Conservation (phyloP, 768 basidiomycete species). For the Xerocomus spinulosus region DNA sequence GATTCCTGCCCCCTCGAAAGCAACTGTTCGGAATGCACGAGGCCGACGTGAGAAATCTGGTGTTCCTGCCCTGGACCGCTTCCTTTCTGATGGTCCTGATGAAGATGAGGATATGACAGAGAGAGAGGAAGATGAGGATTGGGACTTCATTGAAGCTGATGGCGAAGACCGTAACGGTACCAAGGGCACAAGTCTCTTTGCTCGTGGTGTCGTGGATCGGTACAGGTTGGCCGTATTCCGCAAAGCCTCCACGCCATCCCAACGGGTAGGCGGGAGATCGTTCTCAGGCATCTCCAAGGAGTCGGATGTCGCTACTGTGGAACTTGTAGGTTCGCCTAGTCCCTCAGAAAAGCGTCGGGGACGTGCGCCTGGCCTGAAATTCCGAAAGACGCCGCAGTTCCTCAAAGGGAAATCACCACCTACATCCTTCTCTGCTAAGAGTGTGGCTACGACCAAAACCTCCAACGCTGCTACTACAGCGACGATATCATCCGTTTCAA, state of each 20-base stretch:
- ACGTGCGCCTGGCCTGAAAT: constrained; percentile 60
- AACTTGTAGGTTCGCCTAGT: constrained; percentile 40
- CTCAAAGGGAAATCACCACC: constrained; percentile 65
- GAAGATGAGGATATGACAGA: constrained; percentile 41
- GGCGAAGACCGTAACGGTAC: constrained; percentile 82
- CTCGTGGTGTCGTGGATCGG: constrained; percentile 87
- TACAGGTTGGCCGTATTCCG: constrained; percentile 84
- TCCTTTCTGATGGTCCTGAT: constrained; percentile 52
- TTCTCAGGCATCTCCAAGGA: constrained; percentile 57
- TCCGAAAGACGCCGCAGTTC: constrained; percentile 74
- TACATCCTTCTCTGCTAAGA: constrained; percentile 35
- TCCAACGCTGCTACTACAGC: constrained; percentile 40
- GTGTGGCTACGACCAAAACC: constrained; percentile 30
- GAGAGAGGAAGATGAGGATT: constrained; percentile 70
- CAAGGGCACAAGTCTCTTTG: constrained; percentile 76
- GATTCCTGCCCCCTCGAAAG: constrained; percentile 9
- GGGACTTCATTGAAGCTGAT: constrained; percentile 85
- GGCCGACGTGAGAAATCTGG: constrained; percentile 77
- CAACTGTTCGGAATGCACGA: constrained; percentile 31
- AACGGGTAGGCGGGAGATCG: constrained; percentile 42
- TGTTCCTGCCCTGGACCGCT: constrained; percentile 72
- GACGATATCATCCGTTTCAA: constrained; percentile 36
- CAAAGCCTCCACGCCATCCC: constrained; percentile 66
- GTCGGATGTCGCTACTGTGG: constrained; percentile 41
- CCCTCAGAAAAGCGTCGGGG: constrained; percentile 59